Percentiles rank a stretch among this genome's conserved stretches.
Conservation (phyloP, 345 rosid species). For the Populus ilicifolia region DNA sequence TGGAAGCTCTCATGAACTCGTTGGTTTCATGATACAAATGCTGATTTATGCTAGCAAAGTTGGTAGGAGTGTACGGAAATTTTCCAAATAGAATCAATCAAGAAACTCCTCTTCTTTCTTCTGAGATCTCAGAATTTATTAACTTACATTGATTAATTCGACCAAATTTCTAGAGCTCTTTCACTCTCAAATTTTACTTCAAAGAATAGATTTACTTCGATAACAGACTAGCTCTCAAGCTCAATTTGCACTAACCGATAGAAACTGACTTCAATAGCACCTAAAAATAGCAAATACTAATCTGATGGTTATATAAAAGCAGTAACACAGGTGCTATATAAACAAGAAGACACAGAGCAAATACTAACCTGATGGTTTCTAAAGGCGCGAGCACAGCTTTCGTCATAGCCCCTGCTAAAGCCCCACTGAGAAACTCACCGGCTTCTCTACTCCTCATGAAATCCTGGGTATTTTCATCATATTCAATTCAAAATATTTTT, state of each 20-base stretch:
- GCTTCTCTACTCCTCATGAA: constrained; percentile 68
- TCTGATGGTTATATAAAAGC: not conserved
- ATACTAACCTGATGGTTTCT: constrained; percentile 82
- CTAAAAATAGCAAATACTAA: not conserved
- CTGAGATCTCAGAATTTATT: not conserved
- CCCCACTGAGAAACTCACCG: constrained; percentile 93
- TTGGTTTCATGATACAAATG: not conserved
- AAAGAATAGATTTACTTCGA: not conserved
- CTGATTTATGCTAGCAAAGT: not conserved
- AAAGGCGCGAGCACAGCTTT: constrained; percentile 98
- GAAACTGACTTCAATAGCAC: not conserved
- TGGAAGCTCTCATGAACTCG: not conserved
- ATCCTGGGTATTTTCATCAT: constrained; percentile 46
- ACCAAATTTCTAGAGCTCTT: not conserved
- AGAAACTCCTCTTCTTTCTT: not conserved
- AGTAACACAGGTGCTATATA: not conserved
- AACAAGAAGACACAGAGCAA: not conserved
- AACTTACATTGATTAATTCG: not conserved
- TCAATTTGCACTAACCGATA: not conserved
- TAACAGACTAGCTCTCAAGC: not conserved
- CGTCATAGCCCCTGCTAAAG: constrained; percentile 97
- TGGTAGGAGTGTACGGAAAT: not conserved
- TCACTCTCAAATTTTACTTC: not conserved
- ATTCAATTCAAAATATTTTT: not conserved
- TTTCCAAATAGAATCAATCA: too few species aligned